Conservation (phyloP, 257 asterid genomes). For the Nicotiana undulata region DNA sequence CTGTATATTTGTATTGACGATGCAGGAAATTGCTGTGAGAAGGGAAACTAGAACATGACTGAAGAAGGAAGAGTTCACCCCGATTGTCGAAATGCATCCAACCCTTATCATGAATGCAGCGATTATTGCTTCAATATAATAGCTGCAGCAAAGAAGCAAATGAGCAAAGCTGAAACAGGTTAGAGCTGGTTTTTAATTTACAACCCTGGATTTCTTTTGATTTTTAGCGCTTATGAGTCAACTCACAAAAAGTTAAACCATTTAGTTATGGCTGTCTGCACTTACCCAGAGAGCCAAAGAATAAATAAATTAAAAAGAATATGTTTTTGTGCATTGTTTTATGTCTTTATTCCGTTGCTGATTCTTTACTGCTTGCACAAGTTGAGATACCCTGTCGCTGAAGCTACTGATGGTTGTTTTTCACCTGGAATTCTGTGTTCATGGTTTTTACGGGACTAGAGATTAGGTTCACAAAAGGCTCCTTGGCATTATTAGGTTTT, state of each 20-base stretch:
- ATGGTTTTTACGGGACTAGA: background rate
- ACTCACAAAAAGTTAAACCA: background rate
- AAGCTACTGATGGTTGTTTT: background rate
- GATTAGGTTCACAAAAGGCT: background rate
- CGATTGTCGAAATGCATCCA: conserved; percentile 57
- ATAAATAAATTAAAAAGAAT: background rate
- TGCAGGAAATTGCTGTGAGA: background rate
- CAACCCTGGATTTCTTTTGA: background rate
- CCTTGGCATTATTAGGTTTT: background rate
- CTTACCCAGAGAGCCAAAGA: background rate
- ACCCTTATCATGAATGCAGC: conserved; percentile 61
- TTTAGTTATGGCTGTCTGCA: background rate
- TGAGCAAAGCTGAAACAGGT: conserved; percentile 29
- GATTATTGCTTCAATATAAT: conserved; percentile 58
- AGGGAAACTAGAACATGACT: conserved; percentile 20
- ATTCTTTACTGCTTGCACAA: background rate
- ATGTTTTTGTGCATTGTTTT: background rate
- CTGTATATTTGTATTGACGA: background rate
- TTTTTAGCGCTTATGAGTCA: background rate
- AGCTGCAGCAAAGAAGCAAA: conserved; percentile 42
- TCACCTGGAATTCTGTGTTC: background rate
- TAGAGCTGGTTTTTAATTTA: background rate
- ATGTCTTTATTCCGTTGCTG: background rate
- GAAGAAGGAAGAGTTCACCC: conserved; percentile 60
- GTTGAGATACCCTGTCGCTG: background rate